Evolutionary conservation across 129 eudicot species (phyloP).

Genomic region (Ambrosia artemisiifolia): DNA sequence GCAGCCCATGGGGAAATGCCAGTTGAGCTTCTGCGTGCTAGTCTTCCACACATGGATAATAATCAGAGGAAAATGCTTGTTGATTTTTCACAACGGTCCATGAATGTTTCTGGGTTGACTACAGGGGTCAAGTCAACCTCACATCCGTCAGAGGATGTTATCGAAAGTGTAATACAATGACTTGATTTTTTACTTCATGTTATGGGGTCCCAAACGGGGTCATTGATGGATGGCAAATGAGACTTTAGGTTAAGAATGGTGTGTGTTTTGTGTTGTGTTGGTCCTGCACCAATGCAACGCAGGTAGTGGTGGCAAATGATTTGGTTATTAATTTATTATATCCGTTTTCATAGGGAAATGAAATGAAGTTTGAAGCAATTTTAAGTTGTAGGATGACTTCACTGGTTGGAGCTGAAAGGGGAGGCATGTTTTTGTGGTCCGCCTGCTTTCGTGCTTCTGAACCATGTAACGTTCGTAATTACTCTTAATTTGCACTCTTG

Average conservation of each 20-base stretch:
- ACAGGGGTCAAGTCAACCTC: slow-evolving; percentile 55
- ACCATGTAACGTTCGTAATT: background rate
- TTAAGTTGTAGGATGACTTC: slow-evolving; percentile 21
- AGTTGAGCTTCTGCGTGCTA: slow-evolving; percentile 83
- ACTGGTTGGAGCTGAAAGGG: slow-evolving; percentile 17
- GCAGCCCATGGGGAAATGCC: slow-evolving; percentile 85
- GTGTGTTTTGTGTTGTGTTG: slow-evolving; percentile 17
- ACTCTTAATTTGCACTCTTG: background rate
- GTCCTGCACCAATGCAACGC: background rate
- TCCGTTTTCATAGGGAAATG: background rate
- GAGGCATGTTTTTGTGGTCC: slow-evolving; percentile 35
- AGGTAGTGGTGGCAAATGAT: background rate
- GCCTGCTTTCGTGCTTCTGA: slow-evolving; percentile 9
- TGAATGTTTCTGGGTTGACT: slow-evolving; percentile 65
- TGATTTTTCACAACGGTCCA: slow-evolving; percentile 72
- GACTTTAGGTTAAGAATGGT: slow-evolving; percentile 20
- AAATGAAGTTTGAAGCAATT: background rate
- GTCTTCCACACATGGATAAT: slow-evolving; percentile 89
- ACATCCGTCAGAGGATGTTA: slow-evolving; percentile 52
- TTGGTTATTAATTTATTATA: too few species aligned
- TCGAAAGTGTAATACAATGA: background rate
- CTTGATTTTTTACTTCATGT: background rate
- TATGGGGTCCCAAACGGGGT: slow-evolving; percentile 18
- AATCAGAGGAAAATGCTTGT: slow-evolving; percentile 63
- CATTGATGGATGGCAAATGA: slow-evolving; percentile 8